Base-by-base conservation (phyloP, 1,139 yeast genomes). In the Pichia sp. region DNA sequence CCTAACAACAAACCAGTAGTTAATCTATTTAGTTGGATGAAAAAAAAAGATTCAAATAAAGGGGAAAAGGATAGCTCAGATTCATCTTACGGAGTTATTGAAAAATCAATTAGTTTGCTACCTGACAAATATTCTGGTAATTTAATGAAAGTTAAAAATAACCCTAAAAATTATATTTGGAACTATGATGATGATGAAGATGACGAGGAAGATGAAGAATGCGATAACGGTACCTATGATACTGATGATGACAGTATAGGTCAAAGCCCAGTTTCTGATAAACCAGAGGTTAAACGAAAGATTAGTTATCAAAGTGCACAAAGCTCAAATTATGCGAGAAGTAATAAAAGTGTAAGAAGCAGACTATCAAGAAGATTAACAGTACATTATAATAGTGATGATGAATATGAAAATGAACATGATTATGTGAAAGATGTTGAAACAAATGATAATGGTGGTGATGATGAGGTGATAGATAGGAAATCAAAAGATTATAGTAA, bases 101-200 rank as follows among this genome's bases (percentile, higher is more conserved):
- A 66, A 46, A 57, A 61, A 40, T 68, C 72, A 2, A 56, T 69
- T 42, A 64, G 69, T 50, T 55, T 69, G 34, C 53, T 69, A 35
- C 73, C 73, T 2, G 73, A 69, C 49, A 56, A 63, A 8, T 65
- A 65, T 44, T 57, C 66, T 8, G 51, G 56, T 37, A 63, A 59
- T 56, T 57, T 61, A 56, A 68, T 60, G 56, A 67, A 58, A 43
- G 58, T 65, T 54, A 69, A 63, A 59, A 61, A 60, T 58, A 66
- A 62, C 51, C 68, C 69, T 0, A 65, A 58, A 45, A 70, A 64
- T 48, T 68, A 56, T 56, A 65, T 62, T 44, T 69, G 60, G 71
- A 68, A 61, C 59, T 57, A 62, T 51, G 68, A 67, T 47, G 70
- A 65, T 45, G 56, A 53, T 34, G 51, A 51, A 37, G 55, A 54